Conservation (phyloP, 1,284 basidiomycete genomes). For the Cutaneotrichosporon cutaneum region DNA sequence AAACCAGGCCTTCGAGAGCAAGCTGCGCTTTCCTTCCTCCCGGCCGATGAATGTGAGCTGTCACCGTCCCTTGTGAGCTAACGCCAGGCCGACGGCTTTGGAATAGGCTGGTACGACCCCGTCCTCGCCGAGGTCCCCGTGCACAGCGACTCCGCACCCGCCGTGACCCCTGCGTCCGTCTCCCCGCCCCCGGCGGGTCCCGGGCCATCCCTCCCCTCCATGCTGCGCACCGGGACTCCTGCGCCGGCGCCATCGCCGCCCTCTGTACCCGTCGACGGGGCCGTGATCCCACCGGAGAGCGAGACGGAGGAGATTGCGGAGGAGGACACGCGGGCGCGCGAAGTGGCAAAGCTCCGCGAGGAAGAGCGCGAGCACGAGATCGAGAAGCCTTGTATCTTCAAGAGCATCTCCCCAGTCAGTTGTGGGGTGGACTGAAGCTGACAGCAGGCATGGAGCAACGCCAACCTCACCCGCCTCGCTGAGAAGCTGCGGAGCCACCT, state of each 20-base stretch:
- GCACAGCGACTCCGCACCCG: constrained; percentile 3
- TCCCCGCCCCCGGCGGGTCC: not conserved
- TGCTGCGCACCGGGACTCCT: constrained; percentile 18
- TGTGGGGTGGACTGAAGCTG: not conserved
- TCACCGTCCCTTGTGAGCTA: not conserved
- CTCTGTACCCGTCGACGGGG: constrained; percentile 5
- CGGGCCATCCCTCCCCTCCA: constrained; percentile 11
- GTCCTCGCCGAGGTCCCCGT: constrained; percentile 16
- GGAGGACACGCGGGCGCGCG: constrained; percentile 26
- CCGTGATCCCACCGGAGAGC: constrained; percentile 1
- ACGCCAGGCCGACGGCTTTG: constrained; percentile 81
- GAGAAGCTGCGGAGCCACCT: constrained; percentile 93
- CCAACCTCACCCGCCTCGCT: constrained; percentile 80
- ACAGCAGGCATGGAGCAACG: constrained; percentile 85
- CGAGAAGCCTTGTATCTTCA: constrained; percentile 89
- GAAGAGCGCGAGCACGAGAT: constrained; percentile 66
- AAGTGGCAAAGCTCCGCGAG: constrained; percentile 34
- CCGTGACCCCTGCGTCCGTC: not conserved
- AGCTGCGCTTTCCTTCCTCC: constrained; percentile 73
- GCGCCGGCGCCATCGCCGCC: not conserved
- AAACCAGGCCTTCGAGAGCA: constrained; percentile 90
- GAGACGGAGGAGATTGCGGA: constrained; percentile 14
- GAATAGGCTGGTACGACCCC: constrained; percentile 71
- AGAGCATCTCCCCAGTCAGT: constrained; percentile 84
- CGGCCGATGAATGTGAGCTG: constrained; percentile 69